These are phyloP conservation scores for Andrographis paniculata DNA, from an alignment of 305 asterid genomes.

Conservation along the genomic window DNA sequence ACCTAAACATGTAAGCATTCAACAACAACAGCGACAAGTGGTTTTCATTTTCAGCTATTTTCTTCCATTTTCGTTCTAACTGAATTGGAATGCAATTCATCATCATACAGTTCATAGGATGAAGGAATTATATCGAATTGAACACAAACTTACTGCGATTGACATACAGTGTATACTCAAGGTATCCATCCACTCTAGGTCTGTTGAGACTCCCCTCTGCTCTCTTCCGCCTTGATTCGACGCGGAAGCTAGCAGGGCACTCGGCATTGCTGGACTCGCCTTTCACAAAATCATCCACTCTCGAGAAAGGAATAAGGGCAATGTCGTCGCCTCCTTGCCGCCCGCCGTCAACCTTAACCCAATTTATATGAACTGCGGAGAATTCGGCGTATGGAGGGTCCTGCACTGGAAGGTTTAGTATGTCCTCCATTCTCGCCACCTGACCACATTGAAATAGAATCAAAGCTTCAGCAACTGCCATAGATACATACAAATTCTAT, in stretches of 20 bases:
- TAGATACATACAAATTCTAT: not conserved
- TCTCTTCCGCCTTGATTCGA: slow-evolving; percentile 50
- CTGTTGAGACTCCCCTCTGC: slow-evolving; percentile 38
- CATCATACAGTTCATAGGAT: too few species aligned
- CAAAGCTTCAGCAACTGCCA: not conserved
- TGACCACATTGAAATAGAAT: slow-evolving; percentile 8
- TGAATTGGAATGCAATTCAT: slow-evolving; percentile 7
- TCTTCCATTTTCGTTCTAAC: slow-evolving; percentile 6
- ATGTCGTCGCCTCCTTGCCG: slow-evolving; percentile 48
- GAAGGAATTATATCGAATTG: too few species aligned
- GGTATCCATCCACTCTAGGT: slow-evolving; percentile 56
- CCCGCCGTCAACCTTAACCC: slow-evolving; percentile 51
- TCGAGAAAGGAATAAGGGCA: slow-evolving; percentile 42
- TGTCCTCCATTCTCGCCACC: slow-evolving; percentile 54
- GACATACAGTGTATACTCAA: slow-evolving; percentile 56
- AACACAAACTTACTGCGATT: slow-evolving; percentile 31
- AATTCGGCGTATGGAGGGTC: slow-evolving; percentile 44
- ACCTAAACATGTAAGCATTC: slow-evolving; percentile 22
- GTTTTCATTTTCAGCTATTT: not conserved
- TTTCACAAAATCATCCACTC: slow-evolving; percentile 47
- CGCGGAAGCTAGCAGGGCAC: slow-evolving; percentile 42
- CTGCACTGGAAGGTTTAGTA: slow-evolving; percentile 44
- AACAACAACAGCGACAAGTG: not conserved
- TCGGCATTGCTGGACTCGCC: slow-evolving; percentile 47
- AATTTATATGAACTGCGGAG: slow-evolving; percentile 40